Percentiles rank a stretch among this genome's conserved stretches.
Conservation (phyloP, 2,329 filamentous ascomycete genomes). For the Calonectria hongkongensis region DNA sequence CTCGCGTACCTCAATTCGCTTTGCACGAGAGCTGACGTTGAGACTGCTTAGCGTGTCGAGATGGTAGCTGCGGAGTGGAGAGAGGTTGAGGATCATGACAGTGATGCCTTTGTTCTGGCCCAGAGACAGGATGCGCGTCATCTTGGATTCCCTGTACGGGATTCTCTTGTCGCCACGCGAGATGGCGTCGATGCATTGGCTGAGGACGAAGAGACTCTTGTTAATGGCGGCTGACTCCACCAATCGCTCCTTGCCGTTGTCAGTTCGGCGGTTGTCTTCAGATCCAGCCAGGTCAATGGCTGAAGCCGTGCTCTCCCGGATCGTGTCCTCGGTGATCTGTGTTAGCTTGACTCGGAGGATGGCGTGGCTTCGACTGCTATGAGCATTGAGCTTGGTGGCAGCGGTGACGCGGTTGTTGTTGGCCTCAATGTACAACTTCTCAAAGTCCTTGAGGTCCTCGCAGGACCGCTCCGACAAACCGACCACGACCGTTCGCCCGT, state of each 20-base stretch:
- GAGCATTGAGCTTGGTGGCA: conserved; percentile 92
- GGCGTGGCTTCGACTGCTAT: conserved; percentile 92
- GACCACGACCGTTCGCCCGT: conserved; percentile 90
- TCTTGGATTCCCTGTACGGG: conserved; percentile 96
- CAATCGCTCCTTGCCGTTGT: conserved; percentile 93
- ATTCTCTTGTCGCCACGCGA: conserved; percentile 84
- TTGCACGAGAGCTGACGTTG: conserved; percentile 95
- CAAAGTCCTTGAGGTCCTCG: conserved; percentile 91
- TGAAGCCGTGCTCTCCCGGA: conserved; percentile 87
- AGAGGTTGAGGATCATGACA: conserved; percentile 96
- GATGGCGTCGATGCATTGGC: conserved; percentile 97
- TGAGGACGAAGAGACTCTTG: conserved; percentile 95
- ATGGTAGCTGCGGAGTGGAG: conserved; percentile 93
- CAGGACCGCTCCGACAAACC: conserved; percentile 90
- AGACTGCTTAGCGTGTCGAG: conserved; percentile 94
- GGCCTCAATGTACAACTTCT: conserved; percentile 90
- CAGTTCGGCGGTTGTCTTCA: conserved; percentile 94
- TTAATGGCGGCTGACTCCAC: conserved; percentile 98
- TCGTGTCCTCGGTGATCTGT: conserved; percentile 81
- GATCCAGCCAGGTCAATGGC: conserved; percentile 97
- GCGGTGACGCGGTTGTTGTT: conserved; percentile 94
- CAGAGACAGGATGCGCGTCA: conserved; percentile 94
- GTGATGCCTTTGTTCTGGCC: conserved; percentile 97
- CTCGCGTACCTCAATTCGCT: conserved; percentile 96
- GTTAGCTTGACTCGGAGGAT: conserved; percentile 93